Conservation (phyloP, 2,329 filamentous ascomycete genomes). For the Fusarium torreyae region DNA sequence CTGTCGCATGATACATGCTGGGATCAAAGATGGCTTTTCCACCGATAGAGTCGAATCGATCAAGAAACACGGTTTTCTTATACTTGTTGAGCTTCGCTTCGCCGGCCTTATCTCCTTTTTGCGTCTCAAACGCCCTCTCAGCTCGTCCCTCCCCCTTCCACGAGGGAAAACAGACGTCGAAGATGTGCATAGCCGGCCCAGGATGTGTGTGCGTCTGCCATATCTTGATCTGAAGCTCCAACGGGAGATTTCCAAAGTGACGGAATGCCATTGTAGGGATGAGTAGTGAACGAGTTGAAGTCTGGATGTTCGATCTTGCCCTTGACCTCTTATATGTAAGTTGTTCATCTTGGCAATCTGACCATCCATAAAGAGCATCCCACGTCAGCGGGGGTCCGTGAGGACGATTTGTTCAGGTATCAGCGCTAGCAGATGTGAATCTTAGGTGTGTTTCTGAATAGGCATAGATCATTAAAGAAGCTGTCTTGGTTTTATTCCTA, state of each 20-base stretch:
- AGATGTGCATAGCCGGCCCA: slow-evolving; percentile 49
- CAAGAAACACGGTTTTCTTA: slow-evolving; percentile 42
- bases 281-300: not conserved
- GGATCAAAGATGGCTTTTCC: slow-evolving; percentile 18
- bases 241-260: slow-evolving; percentile 40
- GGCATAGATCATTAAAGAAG: not conserved
- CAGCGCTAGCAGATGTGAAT: slow-evolving; percentile 24
- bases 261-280: slow-evolving; percentile 40
- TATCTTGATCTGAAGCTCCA: slow-evolving; percentile 46
- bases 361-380: not conserved
- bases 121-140: slow-evolving; percentile 31
- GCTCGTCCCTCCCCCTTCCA: slow-evolving; percentile 32
- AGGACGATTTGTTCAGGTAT: not conserved
- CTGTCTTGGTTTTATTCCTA: not conserved
- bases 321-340: not conserved
- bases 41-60: slow-evolving; percentile 23
- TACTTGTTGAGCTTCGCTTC: slow-evolving; percentile 23
- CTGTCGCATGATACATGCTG: slow-evolving; percentile 37
- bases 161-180: slow-evolving; percentile 51
- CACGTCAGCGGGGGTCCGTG: slow-evolving; percentile 16
- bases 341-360: not conserved
- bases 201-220: slow-evolving; percentile 39
- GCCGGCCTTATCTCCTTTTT: slow-evolving; percentile 1
- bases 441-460: slow-evolving; percentile 6
- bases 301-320: not conserved